Evolutionary conservation across 179 eudicot genomes (phyloP).

Genomic region (Amaranthus tricolor): DNA sequence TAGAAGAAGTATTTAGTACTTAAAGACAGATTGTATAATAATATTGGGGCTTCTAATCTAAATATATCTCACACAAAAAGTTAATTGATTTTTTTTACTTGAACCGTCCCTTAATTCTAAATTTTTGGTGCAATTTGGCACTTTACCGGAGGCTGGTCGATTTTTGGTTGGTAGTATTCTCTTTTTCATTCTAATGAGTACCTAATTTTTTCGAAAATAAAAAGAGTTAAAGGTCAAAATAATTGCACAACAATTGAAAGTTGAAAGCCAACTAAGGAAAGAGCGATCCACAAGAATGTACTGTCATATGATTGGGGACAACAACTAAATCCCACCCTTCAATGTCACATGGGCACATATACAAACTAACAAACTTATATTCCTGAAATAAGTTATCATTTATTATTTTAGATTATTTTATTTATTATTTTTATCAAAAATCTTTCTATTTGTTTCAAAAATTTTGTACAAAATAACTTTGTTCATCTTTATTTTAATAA

Average conservation of each 20-base stretch:
- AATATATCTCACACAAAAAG: too few species aligned
- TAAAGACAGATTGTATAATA: too few species aligned
- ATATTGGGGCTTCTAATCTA: too few species aligned
- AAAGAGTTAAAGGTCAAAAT: slow-evolving; percentile 30
- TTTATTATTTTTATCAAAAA: too few species aligned
- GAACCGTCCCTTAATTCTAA: neutral
- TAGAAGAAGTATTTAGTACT: too few species aligned
- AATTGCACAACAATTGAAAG: slow-evolving; percentile 32
- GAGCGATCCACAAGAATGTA: slow-evolving; percentile 14
- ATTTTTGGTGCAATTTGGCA: neutral
- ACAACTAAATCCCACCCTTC: slow-evolving; percentile 21
- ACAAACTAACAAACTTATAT: too few species aligned
- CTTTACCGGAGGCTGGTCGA: slow-evolving; percentile 9
- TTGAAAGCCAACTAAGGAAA: neutral
- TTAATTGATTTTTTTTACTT: too few species aligned
- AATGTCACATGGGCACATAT: neutral
- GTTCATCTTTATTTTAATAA: too few species aligned
- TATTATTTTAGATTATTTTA: too few species aligned
- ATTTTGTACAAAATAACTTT: too few species aligned
- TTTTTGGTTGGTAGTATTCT: neutral
- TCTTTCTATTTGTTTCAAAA: too few species aligned
- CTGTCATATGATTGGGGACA: slow-evolving; percentile 36
- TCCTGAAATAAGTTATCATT: too few species aligned
- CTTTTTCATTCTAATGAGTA: neutral
- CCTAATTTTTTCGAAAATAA: neutral